Evolutionary conservation across 23 red algal species (phyloP), one percentile per base, ranked within the genome.

Genomic region (Cyanidioschyzon merolae): DNA sequence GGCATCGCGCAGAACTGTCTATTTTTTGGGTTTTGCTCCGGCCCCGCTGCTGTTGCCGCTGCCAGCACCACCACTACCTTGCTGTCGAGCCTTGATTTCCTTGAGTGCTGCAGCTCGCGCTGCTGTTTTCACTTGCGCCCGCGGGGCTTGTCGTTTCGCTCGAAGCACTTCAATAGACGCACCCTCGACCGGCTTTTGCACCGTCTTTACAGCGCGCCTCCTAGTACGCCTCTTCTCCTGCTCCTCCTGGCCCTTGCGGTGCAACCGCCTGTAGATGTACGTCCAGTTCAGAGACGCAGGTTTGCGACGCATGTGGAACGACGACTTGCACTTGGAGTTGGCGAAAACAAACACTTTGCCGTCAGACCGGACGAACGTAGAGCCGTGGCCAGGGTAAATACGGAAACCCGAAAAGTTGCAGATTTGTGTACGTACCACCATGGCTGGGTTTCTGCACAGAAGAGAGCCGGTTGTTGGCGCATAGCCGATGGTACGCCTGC

Each of bases 211-310:
- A 67, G 79, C 77, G 59, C 86, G 80, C 58, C 88, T 82, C 24
- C 51, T 86, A 68, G 84, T 84, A 39, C 88, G 87, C 25, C 79
- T 82, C 77, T 85, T 76, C 24, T 68, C 83, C 58, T 97, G 87
- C 68, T 97, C 93, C 83, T 88, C 84, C 16, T 82, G 79, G 57
- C 93, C 93, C 83, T 97, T 97, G 84, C 90, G 90, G 81, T 97
- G 68, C 58, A 97, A 81, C n/a, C 88, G 82, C 59, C 93, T 88
- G 83, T 89, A 97, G 79, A 97, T 51, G 83, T 88, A 79, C 7
- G 93, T 97, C 93, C 93, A 97, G 58, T 84, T 89, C 67, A 88
- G 89, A 76, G 90, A 89, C 39, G 89, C 93, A 15, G 93, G 59
- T 79, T 90, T 97, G 45, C 93, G 82, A 79, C 84, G 86, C 88